Base-by-base conservation (phyloP, 176 grass and related monocot genomes). In the Dendrocalamus sinicus region DNA sequence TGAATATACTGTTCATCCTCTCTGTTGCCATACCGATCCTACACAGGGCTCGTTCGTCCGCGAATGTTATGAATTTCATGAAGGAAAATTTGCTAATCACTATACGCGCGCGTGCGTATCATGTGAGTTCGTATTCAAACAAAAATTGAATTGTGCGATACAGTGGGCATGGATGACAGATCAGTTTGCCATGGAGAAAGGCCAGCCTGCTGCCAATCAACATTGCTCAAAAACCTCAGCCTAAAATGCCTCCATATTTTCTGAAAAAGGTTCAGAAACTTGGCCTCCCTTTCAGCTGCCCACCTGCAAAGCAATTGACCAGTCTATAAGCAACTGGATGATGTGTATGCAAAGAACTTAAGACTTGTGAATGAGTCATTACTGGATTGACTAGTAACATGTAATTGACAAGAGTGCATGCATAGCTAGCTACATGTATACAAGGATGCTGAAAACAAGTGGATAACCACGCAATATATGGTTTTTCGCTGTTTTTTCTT, bases 301-400 rank as follows among this genome's bases (percentile, higher is more conserved):
- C 78, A 59, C 78, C 82, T 68, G 55, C 50, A 86, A 62, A 55
- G 70, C 78, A 48, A 35, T 65, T 81, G 46, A 73, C 57, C 76
- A 43, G 22, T 0, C 12, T 48, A 44, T 23, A 47, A 39, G 30
- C 28, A 72, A 50, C 17, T 23, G n/a, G 15, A 35, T 28, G 48
- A 12, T 61, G 5, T n/a, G 68, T 12, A 45, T 62, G 69, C 75
- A 79, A 61, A 14, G 8, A 48, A 61, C 14, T 61, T 51, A 32
- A 32, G 65, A 39, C 41, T 12, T 71, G 65, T 61, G n/a, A 61
- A 15, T 16, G 41, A 78, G 65, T 35, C 39, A 44, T 57, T 46
- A 70, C 74, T 70, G 39, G 23, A 70, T 86, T 70, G 65, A 61
- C 66, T 51, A 70, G 16, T 12, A 70, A 59, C 15, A 67, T 77